phyloP scores from a whole-genome alignment of 192 early-diverging fungal species.

The Coemansia sp. region DNA sequence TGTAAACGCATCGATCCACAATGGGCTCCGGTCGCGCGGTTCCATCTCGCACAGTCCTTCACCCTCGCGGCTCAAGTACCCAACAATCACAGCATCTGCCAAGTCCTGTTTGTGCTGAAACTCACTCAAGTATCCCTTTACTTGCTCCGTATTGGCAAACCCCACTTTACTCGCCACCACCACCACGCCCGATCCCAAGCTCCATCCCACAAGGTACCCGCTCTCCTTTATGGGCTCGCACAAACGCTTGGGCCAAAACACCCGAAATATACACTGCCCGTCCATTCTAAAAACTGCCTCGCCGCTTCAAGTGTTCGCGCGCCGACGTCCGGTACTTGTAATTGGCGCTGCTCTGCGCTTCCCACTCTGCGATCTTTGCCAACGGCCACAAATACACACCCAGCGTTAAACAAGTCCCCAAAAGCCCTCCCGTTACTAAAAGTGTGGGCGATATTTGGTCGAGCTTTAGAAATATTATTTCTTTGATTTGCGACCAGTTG shows the following conservation, averaged over 20 bases:
- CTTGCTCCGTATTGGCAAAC: slow-evolving; percentile 39
- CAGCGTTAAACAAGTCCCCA: slow-evolving; percentile 24
- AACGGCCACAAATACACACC: slow-evolving; percentile 42
- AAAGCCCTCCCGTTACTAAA: slow-evolving; percentile 24
- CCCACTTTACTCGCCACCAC: slow-evolving; percentile 42
- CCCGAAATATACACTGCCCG: slow-evolving; percentile 25
- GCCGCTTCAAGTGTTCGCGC: slow-evolving; percentile 51
- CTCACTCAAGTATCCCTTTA: slow-evolving; percentile 21
- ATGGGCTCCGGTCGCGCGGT: slow-evolving; percentile 32
- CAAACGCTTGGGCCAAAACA: slow-evolving; percentile 45
- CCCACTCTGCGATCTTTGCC: slow-evolving; percentile 50
- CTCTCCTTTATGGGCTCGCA: slow-evolving; percentile 32
- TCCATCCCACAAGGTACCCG: slow-evolving; percentile 51
- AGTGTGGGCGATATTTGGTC: slow-evolving; percentile 41
- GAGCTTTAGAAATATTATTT: slow-evolving; percentile 31
- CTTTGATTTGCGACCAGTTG: slow-evolving; percentile 53
- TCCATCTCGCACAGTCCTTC: slow-evolving; percentile 52
- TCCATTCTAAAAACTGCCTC: slow-evolving; percentile 52
- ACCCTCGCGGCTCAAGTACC: slow-evolving; percentile 52
- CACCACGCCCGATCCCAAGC: slow-evolving; percentile 26
- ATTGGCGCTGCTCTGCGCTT: slow-evolving; percentile 28
- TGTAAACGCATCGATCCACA: slow-evolving; percentile 52
- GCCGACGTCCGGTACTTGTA: slow-evolving; percentile 51
- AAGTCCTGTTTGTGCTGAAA: slow-evolving; percentile 8
- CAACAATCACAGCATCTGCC: slow-evolving; percentile 26